These are phyloP conservation scores for Boletellus dicymbophilus DNA, from an alignment of 1,284 basidiomycete species.

Conservation along the genomic window DNA sequence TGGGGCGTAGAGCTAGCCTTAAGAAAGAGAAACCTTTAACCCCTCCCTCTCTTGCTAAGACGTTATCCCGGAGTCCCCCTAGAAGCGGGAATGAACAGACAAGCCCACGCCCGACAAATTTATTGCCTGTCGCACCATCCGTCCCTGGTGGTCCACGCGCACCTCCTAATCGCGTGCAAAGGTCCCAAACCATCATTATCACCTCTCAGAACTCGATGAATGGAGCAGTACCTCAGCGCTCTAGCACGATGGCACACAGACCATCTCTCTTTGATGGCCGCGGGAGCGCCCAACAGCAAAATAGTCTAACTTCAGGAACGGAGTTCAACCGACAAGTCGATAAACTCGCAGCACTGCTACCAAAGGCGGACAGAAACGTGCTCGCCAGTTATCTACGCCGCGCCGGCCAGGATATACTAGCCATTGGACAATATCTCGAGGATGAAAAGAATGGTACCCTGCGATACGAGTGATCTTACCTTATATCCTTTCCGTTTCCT, in stretches of 20 bases:
- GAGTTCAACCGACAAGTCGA: conserved; percentile 70
- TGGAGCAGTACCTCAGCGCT: conserved; percentile 36
- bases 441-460: conserved; percentile 81
- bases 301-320: conserved; percentile 19
- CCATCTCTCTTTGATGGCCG: conserved; percentile 50
- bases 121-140: conserved; percentile 44
- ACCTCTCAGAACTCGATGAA: conserved; percentile 39
- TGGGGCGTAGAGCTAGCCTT: conserved; percentile 71
- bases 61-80: conserved; percentile 46
- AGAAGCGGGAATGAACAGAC: conserved; percentile 31
- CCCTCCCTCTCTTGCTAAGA: conserved; percentile 36
- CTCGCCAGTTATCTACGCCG: conserved; percentile 74
- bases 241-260: conserved; percentile 45
- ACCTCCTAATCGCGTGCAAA: conserved; percentile 58
- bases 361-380: conserved; percentile 70
- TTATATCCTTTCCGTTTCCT: not conserved
- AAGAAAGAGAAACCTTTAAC: conserved; percentile 38
- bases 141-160: conserved; percentile 79
- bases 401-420: conserved; percentile 77
- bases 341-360: conserved; percentile 72
- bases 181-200: conserved; percentile 67
- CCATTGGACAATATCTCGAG: conserved; percentile 86
- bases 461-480: conserved; percentile 37
- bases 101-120: conserved; percentile 38
- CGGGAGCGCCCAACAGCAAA: conserved; percentile 10